Conservation (phyloP, 83 land plant genomes). For the Larix sibirica region DNA sequence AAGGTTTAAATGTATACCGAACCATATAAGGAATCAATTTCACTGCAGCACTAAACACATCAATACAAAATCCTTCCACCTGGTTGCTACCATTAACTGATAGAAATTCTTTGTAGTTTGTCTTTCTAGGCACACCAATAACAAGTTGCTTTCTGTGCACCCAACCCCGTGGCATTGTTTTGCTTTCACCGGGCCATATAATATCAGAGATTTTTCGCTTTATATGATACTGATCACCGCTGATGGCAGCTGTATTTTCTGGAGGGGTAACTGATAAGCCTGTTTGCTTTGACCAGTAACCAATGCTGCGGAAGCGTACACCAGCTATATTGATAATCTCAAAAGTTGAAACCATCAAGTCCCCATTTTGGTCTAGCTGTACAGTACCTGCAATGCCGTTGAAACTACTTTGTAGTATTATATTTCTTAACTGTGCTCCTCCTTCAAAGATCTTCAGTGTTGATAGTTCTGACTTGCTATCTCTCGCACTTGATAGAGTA, state of each 20-base stretch:
- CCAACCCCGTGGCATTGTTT: slow-evolving; percentile 78
- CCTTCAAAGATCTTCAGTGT: slow-evolving; percentile 61
- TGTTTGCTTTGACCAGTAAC: slow-evolving; percentile 85
- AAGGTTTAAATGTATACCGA: slow-evolving; percentile 54
- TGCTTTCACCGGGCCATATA: slow-evolving; percentile 90
- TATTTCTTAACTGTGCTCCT: slow-evolving; percentile 53
- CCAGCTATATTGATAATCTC: slow-evolving; percentile 82
- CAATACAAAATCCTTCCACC: slow-evolving; percentile 84
- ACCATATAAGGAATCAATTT: slow-evolving; percentile 76
- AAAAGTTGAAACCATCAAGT: slow-evolving; percentile 66
- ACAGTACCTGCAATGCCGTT: slow-evolving; percentile 76
- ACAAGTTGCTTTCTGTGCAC: slow-evolving; percentile 80
- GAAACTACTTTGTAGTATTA: slow-evolving; percentile 48
- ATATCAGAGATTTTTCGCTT: slow-evolving; percentile 60
- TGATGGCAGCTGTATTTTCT: slow-evolving; percentile 31
- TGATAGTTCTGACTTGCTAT: slow-evolving; percentile 56
- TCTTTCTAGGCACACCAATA: slow-evolving; percentile 85
- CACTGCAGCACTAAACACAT: slow-evolving; percentile 87
- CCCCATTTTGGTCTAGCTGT: slow-evolving; percentile 55
- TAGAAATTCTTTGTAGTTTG: slow-evolving; percentile 72
- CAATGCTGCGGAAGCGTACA: slow-evolving; percentile 56
- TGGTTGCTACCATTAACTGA: slow-evolving; percentile 36
- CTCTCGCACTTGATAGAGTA: slow-evolving; percentile 35
- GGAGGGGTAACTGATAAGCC: slow-evolving; percentile 61
- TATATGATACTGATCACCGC: slow-evolving; percentile 26